phyloP scores from a whole-genome alignment of 148 eudicot species.

The Talinum fruticosum region DNA sequence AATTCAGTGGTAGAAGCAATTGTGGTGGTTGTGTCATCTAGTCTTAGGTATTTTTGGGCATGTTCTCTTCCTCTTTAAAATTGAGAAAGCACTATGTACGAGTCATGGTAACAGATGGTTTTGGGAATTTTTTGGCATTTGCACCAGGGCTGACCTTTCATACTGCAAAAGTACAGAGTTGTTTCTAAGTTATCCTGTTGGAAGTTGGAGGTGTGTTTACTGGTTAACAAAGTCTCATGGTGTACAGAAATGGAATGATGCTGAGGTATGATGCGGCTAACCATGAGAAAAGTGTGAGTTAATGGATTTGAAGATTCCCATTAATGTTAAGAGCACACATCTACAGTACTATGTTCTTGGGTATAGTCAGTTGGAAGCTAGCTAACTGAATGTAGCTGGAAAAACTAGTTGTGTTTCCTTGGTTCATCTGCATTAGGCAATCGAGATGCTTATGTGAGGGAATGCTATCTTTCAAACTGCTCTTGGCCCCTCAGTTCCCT shows the following conservation, averaged over 20 bases:
- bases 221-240: neutral
- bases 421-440: neutral
- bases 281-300: no score
- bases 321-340: no score
- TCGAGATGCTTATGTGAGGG: neutral
- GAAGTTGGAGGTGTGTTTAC: neutral
- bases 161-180: neutral
- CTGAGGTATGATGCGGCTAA: neutral
- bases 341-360: no score
- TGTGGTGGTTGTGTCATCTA: neutral
- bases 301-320: neutral
- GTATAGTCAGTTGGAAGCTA: neutral
- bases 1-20: neutral
- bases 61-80: neutral
- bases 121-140: neutral
- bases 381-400: neutral
- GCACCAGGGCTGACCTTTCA: neutral
- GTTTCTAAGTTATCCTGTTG: neutral
- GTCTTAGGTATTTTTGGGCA: neutral
- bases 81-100: neutral
- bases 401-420: neutral
- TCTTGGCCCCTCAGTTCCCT: neutral
- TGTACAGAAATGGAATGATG: neutral
- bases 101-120: neutral
- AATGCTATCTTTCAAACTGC: neutral